Evolutionary conservation across 495 filamentous ascomycete species (phyloP).

Genomic region (Massariosphaeria phaeospora): DNA sequence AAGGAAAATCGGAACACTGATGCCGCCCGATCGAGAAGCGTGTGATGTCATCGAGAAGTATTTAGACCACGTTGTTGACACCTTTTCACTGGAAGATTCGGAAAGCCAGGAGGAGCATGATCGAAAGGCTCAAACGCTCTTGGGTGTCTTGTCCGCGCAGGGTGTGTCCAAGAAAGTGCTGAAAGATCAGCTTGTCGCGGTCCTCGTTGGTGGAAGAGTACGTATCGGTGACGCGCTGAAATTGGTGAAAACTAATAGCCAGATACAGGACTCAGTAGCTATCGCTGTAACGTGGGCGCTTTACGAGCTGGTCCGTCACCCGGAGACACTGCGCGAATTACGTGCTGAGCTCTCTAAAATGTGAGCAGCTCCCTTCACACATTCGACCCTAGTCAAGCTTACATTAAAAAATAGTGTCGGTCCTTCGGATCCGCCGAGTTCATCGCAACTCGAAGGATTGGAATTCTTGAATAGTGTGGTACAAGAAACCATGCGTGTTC

Average conservation of each 20-base stretch:
- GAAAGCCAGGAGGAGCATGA: neutral
- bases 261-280: neutral
- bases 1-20: neutral
- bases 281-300: neutral
- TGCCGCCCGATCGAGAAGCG: neutral
- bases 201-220: slow-evolving; percentile 1
- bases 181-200: slow-evolving; percentile 1
- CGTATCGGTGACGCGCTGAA: neutral
- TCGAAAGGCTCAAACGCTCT: neutral
- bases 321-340: neutral
- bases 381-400: neutral
- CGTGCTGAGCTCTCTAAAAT: neutral
- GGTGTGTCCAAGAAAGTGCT: neutral
- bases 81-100: neutral
- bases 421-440: neutral
- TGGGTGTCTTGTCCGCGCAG: neutral
- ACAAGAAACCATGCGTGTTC: neutral
- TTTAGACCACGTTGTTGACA: neutral
- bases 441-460: neutral
- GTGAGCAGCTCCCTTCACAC: neutral
- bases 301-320: neutral
- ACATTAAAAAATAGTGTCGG: neutral
- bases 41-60: neutral
- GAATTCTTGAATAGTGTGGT: neutral
- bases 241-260: neutral